Evolutionary conservation across 2,329 filamentous ascomycete species (phyloP).

Genomic region (Septoria petroselini): DNA sequence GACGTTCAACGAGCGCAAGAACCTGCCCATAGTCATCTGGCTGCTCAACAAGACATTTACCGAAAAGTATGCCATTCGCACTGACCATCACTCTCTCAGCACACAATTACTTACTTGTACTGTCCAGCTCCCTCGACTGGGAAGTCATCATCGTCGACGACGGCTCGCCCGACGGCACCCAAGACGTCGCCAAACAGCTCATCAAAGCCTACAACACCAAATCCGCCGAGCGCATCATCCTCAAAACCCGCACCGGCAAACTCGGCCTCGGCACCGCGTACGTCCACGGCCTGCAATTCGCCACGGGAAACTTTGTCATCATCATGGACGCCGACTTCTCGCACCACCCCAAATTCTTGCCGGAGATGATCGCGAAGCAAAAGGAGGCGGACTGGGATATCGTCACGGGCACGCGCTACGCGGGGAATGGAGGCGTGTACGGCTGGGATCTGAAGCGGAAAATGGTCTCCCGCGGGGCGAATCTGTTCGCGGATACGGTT

Average conservation of each 20-base stretch:
- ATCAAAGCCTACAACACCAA: slow-evolving; percentile 71
- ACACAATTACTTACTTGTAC: neutral
- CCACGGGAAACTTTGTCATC: slow-evolving; percentile 90
- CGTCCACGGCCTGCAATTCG: slow-evolving; percentile 88
- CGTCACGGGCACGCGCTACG: slow-evolving; percentile 93
- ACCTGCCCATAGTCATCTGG: slow-evolving; percentile 94
- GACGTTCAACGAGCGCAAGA: slow-evolving; percentile 97
- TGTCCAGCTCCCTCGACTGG: slow-evolving; percentile 82
- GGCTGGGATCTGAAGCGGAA: slow-evolving; percentile 88
- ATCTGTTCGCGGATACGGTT: slow-evolving; percentile 92
- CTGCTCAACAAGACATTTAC: slow-evolving; percentile 89
- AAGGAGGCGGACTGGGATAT: slow-evolving; percentile 82
- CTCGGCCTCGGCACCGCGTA: slow-evolving; percentile 96
- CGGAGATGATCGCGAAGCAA: slow-evolving; percentile 84
- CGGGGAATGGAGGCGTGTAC: slow-evolving; percentile 78
- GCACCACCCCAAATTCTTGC: slow-evolving; percentile 99
- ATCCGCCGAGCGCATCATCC: slow-evolving; percentile 61
- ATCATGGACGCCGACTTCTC: slow-evolving; percentile 99
- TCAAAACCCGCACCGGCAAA: slow-evolving; percentile 89
- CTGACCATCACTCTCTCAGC: neutral
- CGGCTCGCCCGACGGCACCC: slow-evolving; percentile 92
- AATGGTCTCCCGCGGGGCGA: slow-evolving; percentile 79
- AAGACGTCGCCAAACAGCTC: slow-evolving; percentile 85
- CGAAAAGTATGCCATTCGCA: slow-evolving; percentile 70
- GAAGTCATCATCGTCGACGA: slow-evolving; percentile 98